Conservation (phyloP, 306 rosid genomes). For the Castanea crenata region DNA sequence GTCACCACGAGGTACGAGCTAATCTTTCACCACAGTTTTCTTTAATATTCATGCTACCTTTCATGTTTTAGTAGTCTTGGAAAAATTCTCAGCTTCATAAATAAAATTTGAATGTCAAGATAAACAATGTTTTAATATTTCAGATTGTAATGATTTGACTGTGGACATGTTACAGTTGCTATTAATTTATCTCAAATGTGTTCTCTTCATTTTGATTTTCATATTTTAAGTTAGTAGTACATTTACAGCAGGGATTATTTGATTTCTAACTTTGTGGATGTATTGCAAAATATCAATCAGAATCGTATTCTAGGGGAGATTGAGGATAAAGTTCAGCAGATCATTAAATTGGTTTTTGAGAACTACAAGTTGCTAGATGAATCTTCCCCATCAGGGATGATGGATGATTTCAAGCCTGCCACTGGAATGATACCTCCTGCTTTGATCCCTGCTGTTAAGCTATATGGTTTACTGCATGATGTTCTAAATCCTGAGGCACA, state of each 20-base stretch:
- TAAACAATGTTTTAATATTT: neutral
- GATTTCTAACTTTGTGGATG: neutral
- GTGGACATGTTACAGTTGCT: too few relatives aligned
- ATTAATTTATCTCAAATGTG: too few relatives aligned
- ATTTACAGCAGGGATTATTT: neutral
- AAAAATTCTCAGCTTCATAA: neutral
- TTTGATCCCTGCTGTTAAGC: slow-evolving; percentile 31
- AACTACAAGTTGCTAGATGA: slow-evolving; percentile 44
- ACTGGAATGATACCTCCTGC: slow-evolving; percentile 31
- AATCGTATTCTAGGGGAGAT: slow-evolving; percentile 31
- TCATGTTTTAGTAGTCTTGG: neutral
- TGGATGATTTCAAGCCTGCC: slow-evolving; percentile 17
- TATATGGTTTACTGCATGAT: slow-evolving; percentile 35
- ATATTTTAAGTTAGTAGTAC: neutral
- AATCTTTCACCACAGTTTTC: neutral
- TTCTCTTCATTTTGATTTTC: too few relatives aligned
- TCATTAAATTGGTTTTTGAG: slow-evolving; percentile 34
- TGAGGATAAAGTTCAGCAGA: slow-evolving; percentile 32
- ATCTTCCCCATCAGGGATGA: slow-evolving; percentile 26
- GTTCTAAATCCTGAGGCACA: slow-evolving; percentile 30
- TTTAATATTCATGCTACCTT: neutral
- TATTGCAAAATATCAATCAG: neutral
- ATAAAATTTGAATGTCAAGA: neutral
- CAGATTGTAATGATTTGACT: neutral
- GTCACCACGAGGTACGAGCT: slow-evolving; percentile 33